Conservation (phyloP, 2,329 filamentous ascomycete species). For the Scedosporium dehoogii region DNA sequence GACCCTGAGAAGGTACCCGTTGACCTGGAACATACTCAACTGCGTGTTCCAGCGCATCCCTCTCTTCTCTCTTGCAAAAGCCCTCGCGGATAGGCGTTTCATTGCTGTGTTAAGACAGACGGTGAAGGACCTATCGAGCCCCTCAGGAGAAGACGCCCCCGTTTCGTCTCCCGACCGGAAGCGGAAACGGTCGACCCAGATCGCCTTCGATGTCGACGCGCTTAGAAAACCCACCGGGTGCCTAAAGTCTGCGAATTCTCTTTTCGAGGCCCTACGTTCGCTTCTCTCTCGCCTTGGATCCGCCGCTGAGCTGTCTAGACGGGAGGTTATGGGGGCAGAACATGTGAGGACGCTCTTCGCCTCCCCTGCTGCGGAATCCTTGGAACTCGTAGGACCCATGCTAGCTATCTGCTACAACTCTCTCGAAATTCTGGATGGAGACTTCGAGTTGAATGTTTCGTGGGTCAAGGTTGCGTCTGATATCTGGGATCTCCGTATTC, state of each 20-base stretch:
- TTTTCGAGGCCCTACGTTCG: constrained; percentile 35
- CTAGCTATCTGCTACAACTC: constrained; percentile 33
- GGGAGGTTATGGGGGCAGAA: constrained; percentile 43
- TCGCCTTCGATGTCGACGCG: constrained; percentile 25
- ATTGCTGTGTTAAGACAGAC: constrained; percentile 55
- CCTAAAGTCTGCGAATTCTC: constrained; percentile 33
- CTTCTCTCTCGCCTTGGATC: constrained; percentile 36
- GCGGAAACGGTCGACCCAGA: constrained; percentile 32
- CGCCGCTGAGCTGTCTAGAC: constrained; percentile 22
- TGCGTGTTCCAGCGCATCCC: constrained; percentile 57
- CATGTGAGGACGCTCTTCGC: constrained; percentile 49
- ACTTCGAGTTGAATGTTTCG: constrained; percentile 26
- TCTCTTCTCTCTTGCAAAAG: constrained; percentile 57
- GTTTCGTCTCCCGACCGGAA: constrained; percentile 22
- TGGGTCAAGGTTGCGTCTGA: constrained; percentile 38
- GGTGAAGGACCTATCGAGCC: constrained; percentile 44
- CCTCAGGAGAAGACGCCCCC: constrained; percentile 11
- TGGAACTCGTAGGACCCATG: constrained; percentile 33
- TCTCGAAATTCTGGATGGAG: constrained; percentile 20
- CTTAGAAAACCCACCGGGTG: constrained; percentile 31
- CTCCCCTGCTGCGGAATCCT: constrained; percentile 35
- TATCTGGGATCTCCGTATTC: constrained; percentile 46
- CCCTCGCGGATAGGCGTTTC: constrained; percentile 62
- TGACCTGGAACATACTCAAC: constrained; percentile 52
- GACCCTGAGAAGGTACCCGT: constrained; percentile 42